Evolutionary conservation across 768 basidiomycete genomes (phyloP).

Genomic region (Chiua virens): DNA sequence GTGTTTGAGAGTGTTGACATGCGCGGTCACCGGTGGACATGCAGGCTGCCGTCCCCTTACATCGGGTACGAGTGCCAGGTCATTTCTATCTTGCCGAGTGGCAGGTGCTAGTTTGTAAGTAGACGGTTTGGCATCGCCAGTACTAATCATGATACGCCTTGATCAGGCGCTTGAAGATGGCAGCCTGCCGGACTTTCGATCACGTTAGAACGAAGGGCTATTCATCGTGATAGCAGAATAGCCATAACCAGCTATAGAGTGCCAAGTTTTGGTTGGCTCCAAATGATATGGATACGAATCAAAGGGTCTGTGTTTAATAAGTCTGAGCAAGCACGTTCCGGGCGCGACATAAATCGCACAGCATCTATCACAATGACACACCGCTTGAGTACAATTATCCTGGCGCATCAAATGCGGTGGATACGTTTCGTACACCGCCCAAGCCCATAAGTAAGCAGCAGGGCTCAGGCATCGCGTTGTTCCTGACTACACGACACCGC

Average conservation of each 20-base stretch:
- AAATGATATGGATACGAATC: neutral
- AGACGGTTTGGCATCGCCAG: too few relatives aligned
- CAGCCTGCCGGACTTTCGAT: too few relatives aligned
- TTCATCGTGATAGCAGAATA: neutral
- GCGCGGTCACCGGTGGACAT: too few relatives aligned
- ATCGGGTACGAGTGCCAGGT: too few relatives aligned
- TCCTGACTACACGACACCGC: conserved; percentile 15
- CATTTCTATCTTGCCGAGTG: too few relatives aligned
- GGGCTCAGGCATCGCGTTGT: conserved; percentile 16
- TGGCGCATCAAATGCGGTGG: conserved; percentile 3
- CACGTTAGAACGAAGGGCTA: neutral
- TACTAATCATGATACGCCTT: too few relatives aligned
- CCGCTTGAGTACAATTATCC: neutral
- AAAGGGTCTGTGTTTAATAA: neutral
- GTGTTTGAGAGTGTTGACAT: too few relatives aligned
- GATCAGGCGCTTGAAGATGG: neutral
- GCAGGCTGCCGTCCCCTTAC: too few relatives aligned
- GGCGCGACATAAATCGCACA: neutral
- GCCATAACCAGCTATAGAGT: neutral
- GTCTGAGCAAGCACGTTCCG: neutral
- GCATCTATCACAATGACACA: conserved; percentile 3
- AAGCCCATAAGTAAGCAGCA: neutral
- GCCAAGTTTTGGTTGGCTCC: neutral
- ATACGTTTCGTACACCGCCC: conserved; percentile 11
- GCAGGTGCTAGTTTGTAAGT: too few relatives aligned